phyloP scores from a whole-genome alignment of 2,329 filamentous ascomycete genomes.

The Colletotrichum salicis region DNA sequence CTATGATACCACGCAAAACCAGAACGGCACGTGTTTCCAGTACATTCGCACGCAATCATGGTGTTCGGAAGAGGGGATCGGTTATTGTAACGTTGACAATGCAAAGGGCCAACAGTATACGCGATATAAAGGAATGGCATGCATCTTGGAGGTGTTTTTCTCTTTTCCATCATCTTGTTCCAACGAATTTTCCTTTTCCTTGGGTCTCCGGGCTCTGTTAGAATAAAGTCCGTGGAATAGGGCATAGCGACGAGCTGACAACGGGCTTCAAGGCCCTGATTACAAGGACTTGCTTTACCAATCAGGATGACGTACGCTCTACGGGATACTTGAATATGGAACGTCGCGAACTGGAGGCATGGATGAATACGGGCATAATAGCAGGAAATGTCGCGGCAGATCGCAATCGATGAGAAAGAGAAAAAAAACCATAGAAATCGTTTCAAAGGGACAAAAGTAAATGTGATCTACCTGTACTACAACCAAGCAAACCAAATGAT shows the following conservation, averaged over 20 bases:
- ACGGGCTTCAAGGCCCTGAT: not conserved
- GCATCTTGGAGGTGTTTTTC: constrained; percentile 32
- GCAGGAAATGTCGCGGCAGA: not conserved
- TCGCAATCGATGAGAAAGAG: no score
- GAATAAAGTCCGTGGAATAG: not conserved
- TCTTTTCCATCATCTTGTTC: constrained; percentile 10
- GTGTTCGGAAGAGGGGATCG: constrained; percentile 35
- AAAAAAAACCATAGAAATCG: not conserved
- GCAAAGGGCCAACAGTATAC: constrained; percentile 36
- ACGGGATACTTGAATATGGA: not conserved
- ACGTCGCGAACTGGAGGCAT: not conserved
- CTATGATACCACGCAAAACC: constrained; percentile 38
- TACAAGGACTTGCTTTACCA: not conserved
- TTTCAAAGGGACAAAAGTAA: not conserved
- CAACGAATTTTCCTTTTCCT: not conserved
- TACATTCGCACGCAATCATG: constrained; percentile 36
- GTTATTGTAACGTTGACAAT: constrained; percentile 35
- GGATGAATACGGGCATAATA: not conserved
- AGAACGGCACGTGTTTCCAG: constrained; percentile 33
- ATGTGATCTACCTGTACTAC: no score
- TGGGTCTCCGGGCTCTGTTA: not conserved
- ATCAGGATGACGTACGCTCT: not conserved
- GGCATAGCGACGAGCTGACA: not conserved
- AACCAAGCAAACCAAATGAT: not conserved
- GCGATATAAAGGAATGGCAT: constrained; percentile 36